Percentiles rank a stretch among this genome's conserved stretches.
phyloP scores from a whole-genome alignment of 768 basidiomycete genomes.

The Trametes villosa region DNA sequence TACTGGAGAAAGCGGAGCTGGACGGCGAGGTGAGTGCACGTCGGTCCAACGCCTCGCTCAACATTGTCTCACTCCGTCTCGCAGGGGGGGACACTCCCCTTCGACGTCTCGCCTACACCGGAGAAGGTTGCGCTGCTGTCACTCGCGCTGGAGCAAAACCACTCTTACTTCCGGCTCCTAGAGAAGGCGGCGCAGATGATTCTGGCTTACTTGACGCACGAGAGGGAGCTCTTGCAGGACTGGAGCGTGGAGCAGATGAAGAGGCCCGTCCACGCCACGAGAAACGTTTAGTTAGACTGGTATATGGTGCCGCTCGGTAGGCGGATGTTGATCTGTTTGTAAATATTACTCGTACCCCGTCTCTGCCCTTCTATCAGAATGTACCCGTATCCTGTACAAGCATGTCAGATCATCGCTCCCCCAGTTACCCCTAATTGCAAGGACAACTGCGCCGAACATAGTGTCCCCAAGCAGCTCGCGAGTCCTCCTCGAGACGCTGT shows the following conservation, averaged over 20 bases:
- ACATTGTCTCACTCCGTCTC: no score
- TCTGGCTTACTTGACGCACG: neutral
- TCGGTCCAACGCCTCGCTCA: no score
- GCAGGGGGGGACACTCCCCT: neutral
- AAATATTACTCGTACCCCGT: neutral
- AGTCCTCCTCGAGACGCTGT: neutral
- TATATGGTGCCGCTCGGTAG: slow-evolving; percentile 4
- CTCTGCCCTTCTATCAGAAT: neutral
- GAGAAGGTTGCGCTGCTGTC: neutral
- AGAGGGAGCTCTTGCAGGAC: neutral
- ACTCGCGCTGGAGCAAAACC: neutral
- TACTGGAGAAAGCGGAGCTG: neutral
- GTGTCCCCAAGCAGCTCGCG: neutral
- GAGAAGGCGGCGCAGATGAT: neutral
- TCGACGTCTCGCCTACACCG: neutral
- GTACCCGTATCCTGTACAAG: neutral
- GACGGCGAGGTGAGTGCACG: neutral
- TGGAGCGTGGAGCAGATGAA: neutral
- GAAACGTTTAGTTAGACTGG: no score
- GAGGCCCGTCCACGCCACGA: no score
- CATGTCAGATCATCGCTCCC: neutral
- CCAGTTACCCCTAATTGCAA: neutral
- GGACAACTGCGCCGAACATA: neutral
- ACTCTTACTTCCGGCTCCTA: neutral
- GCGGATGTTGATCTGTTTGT: no score